Evolutionary conservation across 2,329 filamentous ascomycete genomes (phyloP).

Genomic region (Claviceps humidiphila): DNA sequence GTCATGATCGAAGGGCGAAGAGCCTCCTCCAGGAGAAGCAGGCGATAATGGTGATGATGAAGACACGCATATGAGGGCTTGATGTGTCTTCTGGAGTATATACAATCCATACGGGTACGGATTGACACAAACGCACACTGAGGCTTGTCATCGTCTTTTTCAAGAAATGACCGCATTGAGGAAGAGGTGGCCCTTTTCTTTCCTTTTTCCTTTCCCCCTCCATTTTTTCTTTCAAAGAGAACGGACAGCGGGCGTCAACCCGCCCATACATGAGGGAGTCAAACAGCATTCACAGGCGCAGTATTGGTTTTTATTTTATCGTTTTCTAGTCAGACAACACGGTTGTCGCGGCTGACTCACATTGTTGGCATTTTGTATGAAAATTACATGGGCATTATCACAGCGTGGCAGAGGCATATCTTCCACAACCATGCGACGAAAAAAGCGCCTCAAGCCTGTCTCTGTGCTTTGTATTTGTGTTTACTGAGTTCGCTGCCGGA

Average conservation of each 20-base stretch:
- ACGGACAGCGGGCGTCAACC: neutral
- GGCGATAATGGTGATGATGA: neutral
- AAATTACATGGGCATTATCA: too few species aligned
- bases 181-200: neutral
- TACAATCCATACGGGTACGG: neutral
- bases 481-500: too few species aligned
- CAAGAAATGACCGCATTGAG: neutral
- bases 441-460: too few species aligned
- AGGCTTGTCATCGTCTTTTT: neutral
- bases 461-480: too few species aligned
- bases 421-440: too few species aligned
- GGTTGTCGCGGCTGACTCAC: too few species aligned
- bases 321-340: too few species aligned
- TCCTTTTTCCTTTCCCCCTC: neutral
- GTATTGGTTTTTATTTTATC: neutral
- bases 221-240: neutral
- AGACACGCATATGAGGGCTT: neutral
- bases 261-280: neutral
- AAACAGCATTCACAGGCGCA: conserved; percentile 3
- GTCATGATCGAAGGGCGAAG: neutral
- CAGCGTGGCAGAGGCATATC: too few species aligned
- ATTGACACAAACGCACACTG: neutral
- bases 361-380: too few species aligned
- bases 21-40: neutral
- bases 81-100: neutral